Evolutionary conservation across 495 filamentous ascomycete species (phyloP).

Genomic region (Talaromyces trachyspermus): DNA sequence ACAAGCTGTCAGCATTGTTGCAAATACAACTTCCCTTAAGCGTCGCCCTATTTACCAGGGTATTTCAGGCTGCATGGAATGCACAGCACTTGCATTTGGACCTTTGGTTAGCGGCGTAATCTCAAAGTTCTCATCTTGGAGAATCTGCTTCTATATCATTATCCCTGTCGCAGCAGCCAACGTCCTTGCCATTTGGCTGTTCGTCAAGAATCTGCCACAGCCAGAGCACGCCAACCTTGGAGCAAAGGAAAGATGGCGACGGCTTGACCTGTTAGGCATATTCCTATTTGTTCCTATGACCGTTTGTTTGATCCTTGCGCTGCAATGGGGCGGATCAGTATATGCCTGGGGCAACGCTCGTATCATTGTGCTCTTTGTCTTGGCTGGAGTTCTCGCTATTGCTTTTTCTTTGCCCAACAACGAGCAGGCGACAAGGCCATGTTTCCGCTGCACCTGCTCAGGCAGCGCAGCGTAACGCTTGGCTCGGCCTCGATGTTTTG

Average conservation of each 20-base stretch:
- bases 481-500: slow-evolving; percentile 9
- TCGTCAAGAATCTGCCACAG: slow-evolving; percentile 28
- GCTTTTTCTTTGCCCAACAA: slow-evolving; percentile 15
- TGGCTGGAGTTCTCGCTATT: slow-evolving; percentile 30
- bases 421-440: slow-evolving; percentile 17
- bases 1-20: slow-evolving; percentile 35
- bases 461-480: slow-evolving; percentile 17
- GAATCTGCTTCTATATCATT: slow-evolving; percentile 53
- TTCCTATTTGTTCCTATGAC: slow-evolving; percentile 39
- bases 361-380: slow-evolving; percentile 31
- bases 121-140: too few species aligned
- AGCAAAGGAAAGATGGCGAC: slow-evolving; percentile 33
- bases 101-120: too few species aligned
- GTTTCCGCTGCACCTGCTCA: slow-evolving; percentile 24
- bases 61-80: slow-evolving; percentile 35
- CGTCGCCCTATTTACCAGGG: slow-evolving; percentile 42
- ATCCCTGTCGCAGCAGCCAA: slow-evolving; percentile 48
- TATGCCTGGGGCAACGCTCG: slow-evolving; percentile 56
- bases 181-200: background rate
- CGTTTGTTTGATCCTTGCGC: slow-evolving; percentile 42
- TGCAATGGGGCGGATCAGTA: slow-evolving; percentile 52
- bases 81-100: slow-evolving; percentile 31
- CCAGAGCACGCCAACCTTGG: slow-evolving; percentile 5
- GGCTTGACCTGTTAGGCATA: slow-evolving; percentile 33
- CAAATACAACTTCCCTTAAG: slow-evolving; percentile 29